Evolutionary conservation across 2,329 filamentous ascomycete species (phyloP), one percentile per base, ranked within the genome.

Genomic region (Parascedosporium putredinis): DNA sequence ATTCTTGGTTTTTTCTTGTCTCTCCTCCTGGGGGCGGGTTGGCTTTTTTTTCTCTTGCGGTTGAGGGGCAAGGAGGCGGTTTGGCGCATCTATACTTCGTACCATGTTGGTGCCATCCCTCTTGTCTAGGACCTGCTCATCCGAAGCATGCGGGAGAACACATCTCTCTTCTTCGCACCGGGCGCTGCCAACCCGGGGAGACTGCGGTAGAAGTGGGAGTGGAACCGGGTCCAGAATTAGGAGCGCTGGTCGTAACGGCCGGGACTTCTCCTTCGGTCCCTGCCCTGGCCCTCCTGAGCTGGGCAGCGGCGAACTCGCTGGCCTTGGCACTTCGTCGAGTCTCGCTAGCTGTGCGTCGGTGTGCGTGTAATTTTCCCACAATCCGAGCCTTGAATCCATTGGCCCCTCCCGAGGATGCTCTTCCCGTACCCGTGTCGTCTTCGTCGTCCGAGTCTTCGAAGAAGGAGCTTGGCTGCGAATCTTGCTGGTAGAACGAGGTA

Each of bases 341-440:
- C 45, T 53, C 51, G 46, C 50, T 55, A 44, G 45, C 48, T 23
- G 25, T 52, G 23, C 53, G 51, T 49, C 47, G 53, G 44, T 56
- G 53, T 22, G 25, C 47, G 27, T 4, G 31, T 12, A 55, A 45
- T 31, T 48, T 51, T 25, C 38, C 27, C 9, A 33, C 24, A 10
- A 49, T 44, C n/a, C 38, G 34, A 20, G 38, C 38, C n/a, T 33
- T 23, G 47, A 31, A 12, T 12, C 27, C 27, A 7, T 31, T 6
- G 27, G 7, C 12, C 12, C 7, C 27, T 12, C 27, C 27, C 27
- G 27, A 31, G 7, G 27, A 31, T 31, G n/a, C n/a, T n/a, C 31
- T 6, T 23, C 20, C 3, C 43, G 27, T n/a, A 24, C 18, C 25
- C 2, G 20, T 12, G 29, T 31, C 42, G 20, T 38, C 43, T 29